Percentiles rank a stretch among this genome's conserved stretches.
Evolutionary conservation across 2,329 filamentous ascomycete genomes (phyloP).

Genomic region (Fusarium burgessii): DNA sequence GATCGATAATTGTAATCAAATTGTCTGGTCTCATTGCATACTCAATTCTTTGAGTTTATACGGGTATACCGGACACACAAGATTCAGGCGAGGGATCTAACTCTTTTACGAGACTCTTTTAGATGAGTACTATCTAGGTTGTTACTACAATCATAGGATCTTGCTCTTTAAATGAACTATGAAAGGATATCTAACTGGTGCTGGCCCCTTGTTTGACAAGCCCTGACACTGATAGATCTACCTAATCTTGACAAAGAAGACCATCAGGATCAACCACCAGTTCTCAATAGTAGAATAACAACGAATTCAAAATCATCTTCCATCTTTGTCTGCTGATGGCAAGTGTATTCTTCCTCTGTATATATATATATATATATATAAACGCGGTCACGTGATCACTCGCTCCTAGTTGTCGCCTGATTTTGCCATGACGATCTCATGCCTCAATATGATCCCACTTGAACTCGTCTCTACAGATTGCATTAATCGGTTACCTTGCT

Average conservation of each 20-base stretch:
- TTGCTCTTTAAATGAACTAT: not conserved
- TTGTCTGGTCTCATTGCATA: no score
- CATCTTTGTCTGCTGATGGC: not conserved
- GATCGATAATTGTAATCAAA: not conserved
- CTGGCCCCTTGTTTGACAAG: not conserved
- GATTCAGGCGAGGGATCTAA: no score
- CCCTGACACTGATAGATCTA: not conserved
- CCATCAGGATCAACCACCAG: not conserved
- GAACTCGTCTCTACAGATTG: not conserved
- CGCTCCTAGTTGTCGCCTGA: constrained; percentile 10
- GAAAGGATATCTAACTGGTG: not conserved
- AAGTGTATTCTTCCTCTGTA: not conserved
- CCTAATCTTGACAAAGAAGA: not conserved
- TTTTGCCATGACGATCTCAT: constrained; percentile 23
- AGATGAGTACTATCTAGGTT: not conserved
- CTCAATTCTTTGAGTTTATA: no score
- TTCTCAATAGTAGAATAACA: not conserved
- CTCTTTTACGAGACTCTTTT: not conserved
- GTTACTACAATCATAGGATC: not conserved
- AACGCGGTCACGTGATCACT: constrained; percentile 19
- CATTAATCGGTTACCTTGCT: not conserved
- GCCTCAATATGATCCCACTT: not conserved
- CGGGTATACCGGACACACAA: no score
- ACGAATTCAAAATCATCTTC: not conserved
- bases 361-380: no score